Conservation (phyloP, 306 rosid species). For the Glycine tomentella region DNA sequence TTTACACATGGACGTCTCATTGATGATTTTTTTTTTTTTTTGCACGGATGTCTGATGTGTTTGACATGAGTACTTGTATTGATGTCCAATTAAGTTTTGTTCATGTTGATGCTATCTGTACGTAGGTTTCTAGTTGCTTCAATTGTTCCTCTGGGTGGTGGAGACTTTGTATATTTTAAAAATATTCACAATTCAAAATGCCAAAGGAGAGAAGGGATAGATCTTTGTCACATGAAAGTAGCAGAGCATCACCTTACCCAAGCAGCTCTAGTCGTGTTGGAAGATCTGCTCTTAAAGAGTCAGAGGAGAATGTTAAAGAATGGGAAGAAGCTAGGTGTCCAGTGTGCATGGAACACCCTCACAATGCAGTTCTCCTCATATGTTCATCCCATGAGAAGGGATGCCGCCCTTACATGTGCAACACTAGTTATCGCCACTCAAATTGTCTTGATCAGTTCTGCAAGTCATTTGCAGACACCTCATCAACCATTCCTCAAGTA, state of each 20-base stretch:
- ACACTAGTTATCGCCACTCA: constrained; percentile 98
- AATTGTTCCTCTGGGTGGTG: constrained; percentile 38
- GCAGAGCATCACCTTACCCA: constrained; percentile 79
- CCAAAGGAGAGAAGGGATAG: constrained; percentile 96
- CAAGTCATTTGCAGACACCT: constrained; percentile 71
- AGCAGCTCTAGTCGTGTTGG: constrained; percentile 74
- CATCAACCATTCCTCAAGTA: constrained; percentile 54
- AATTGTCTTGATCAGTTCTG: constrained; percentile 96
- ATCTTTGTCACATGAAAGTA: constrained; percentile 71
- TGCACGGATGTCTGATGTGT: constrained; percentile 8
- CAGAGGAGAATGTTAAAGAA: constrained; percentile 70
- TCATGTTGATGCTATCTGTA: constrained; percentile 35
- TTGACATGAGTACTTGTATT: background rate
- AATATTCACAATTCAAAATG: constrained; percentile 56
- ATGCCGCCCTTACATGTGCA: constrained; percentile 98
- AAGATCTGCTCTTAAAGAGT: constrained; percentile 55
- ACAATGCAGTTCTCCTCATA: constrained; percentile 91
- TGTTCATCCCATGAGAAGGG: constrained; percentile 94
- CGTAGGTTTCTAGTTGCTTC: constrained; percentile 49
- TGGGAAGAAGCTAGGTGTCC: constrained; percentile 99
- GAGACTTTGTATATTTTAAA: constrained; percentile 12
- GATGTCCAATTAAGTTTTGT: constrained; percentile 18
- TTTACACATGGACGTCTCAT: constrained; percentile 18
- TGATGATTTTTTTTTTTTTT: background rate
- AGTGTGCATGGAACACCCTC: constrained; percentile 99